Base-by-base conservation (phyloP, 208 protist species). In the Angomonas ambiguus region DNA sequence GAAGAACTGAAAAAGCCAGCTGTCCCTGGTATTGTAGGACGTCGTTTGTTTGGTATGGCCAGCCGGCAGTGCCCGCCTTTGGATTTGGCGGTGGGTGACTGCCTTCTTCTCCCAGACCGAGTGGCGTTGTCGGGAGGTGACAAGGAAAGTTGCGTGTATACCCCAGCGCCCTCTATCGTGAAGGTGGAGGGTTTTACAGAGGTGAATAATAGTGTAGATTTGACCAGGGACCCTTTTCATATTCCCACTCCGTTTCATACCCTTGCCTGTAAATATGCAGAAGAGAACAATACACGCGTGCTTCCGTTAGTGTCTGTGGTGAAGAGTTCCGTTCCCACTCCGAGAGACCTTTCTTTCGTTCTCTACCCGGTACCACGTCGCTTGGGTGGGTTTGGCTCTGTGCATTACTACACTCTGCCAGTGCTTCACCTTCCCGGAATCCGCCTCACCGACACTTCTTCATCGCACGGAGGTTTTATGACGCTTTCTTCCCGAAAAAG, bases 331-430 rank as follows among this genome's bases (percentile, higher is more conserved):
- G 11, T 8, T 18, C 16, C 1, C 13, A 28, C 32, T 49, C 38
- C 6, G 35, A 8, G 20, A 3, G 51, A 16, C 24, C 22, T 22
- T 28, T 13, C 55, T 3, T 75, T 79, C 28, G 13, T 82, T 6
- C 53, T 85, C 8, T n/a, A 71, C 1, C 81, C 81, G 3, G 65
- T 34, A 1, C 62, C 71, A 13, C 33, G 22, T 18, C 41, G 85
- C 20, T 64, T 87, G 0, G 85, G 85, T 20, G 80, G 85, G 11
- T 82, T 79, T 35, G 74, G 60, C 2, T 87, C 85, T 1, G 33
- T 83, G 11, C 85, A 91, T 70, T 77, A 87, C 70, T 91, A 91
- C 74, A 68, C 65, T 0, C 68, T 87, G 11, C 85, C 81, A 0
- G 33, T 77, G 51, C 41, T 85, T 55, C 85, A 91, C 25, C 62